Conservation (phyloP, 2,329 filamentous ascomycete species). For the Taxawa tesnikishii region DNA sequence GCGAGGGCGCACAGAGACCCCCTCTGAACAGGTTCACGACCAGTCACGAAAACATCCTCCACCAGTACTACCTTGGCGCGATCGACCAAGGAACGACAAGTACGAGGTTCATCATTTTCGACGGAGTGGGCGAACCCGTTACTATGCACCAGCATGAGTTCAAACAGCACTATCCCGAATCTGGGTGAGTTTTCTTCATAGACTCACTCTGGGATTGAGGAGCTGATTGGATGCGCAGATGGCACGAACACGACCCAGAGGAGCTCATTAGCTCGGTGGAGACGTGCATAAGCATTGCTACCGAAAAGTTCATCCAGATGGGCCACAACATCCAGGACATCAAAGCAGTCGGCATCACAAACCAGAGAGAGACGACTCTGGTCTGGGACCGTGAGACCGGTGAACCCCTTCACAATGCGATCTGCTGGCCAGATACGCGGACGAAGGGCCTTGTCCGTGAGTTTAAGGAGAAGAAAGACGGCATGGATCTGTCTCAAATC, state of each 20-base stretch:
- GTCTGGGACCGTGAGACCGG: conserved; percentile 77
- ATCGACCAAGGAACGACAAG: conserved; percentile 83
- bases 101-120: conserved; percentile 76
- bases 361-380: conserved; percentile 74
- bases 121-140: conserved; percentile 59
- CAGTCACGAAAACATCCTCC: conserved; percentile 20
- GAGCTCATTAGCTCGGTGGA: conserved; percentile 63
- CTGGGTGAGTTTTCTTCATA: conserved; percentile 49
- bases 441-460: conserved; percentile 65
- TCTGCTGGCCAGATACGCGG: conserved; percentile 80
- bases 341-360: conserved; percentile 68
- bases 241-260: conserved; percentile 75
- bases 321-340: conserved; percentile 58
- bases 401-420: conserved; percentile 65
- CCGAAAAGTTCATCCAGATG: conserved; percentile 52
- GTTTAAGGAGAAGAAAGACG: conserved; percentile 52
- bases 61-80: conserved; percentile 61
- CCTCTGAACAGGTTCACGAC: conserved; percentile 17
- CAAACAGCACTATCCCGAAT: conserved; percentile 64
- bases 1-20: conserved; percentile 4
- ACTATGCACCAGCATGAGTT: conserved; percentile 76
- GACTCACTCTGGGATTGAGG: neutral
- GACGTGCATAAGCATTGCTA: conserved; percentile 63
- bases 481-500: conserved; percentile 54
- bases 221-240: conserved; percentile 37